phyloP scores from a whole-genome alignment of 139 green algal species.

The Protoeuglena noctilucae region DNA sequence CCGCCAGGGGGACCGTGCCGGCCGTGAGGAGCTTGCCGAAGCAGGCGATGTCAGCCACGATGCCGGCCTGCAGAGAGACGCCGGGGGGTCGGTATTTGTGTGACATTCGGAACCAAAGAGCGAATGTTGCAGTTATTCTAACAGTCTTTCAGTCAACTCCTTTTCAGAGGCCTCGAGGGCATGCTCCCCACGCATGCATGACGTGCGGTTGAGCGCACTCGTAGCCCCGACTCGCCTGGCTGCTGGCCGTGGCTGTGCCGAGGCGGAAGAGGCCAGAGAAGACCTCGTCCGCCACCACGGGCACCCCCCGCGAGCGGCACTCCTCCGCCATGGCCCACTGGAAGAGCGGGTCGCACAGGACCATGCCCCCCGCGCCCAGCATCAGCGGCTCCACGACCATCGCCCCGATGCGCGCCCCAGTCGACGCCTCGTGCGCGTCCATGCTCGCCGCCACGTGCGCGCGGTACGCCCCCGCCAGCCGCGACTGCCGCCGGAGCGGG shows the following conservation, averaged over 20 bases:
- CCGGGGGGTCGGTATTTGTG: too few relatives aligned
- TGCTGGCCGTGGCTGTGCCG: constrained; percentile 19
- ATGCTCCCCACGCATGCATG: not conserved
- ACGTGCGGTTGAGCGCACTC: not conserved
- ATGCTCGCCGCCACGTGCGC: constrained; percentile 11
- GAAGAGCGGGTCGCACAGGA: constrained; percentile 78
- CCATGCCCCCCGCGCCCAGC: constrained; percentile 89
- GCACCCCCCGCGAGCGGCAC: constrained; percentile 45
- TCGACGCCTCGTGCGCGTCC: constrained; percentile 13
- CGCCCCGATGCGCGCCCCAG: constrained; percentile 15
- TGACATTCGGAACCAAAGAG: too few relatives aligned
- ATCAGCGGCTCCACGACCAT: constrained; percentile 68
- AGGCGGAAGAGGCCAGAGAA: constrained; percentile 82
- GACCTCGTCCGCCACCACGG: constrained; percentile 88
- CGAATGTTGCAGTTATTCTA: too few relatives aligned
- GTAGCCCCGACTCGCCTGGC: not conserved
- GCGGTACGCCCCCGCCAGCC: constrained; percentile 11
- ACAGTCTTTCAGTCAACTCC: too few relatives aligned
- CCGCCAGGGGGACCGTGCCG: constrained; percentile 64
- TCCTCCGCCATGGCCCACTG: constrained; percentile 13
- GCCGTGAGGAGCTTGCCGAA: constrained; percentile 79
- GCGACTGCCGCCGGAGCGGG: not conserved
- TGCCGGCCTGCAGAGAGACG: constrained; percentile 37
- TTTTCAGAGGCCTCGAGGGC: too few relatives aligned
- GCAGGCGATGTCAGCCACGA: constrained; percentile 76